Percentiles rank a stretch among this genome's conserved stretches.
Conservation (phyloP, 371 early-diverging fungal genomes). For the Mucor circinelloides region DNA sequence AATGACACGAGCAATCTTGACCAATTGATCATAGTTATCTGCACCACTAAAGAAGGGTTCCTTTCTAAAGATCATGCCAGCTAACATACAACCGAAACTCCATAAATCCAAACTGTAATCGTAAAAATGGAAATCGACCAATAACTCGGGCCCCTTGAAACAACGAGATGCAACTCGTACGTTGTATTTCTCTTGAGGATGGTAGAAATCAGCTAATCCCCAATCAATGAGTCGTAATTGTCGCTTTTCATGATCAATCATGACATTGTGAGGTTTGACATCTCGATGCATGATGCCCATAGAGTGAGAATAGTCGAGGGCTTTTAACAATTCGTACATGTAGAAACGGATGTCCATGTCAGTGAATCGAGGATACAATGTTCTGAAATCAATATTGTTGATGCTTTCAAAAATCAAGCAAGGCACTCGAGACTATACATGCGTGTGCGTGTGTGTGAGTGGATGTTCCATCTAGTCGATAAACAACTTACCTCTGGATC, state of each 20-base stretch:
- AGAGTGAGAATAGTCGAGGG: constrained; percentile 97
- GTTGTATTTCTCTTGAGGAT: constrained; percentile 96
- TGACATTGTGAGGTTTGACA: constrained; percentile 99
- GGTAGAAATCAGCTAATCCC: constrained; percentile 99
- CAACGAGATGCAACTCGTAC: constrained; percentile 99
- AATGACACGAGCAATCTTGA: constrained; percentile 95
- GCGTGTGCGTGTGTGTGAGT: too few species aligned
- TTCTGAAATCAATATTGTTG: constrained; percentile 82
- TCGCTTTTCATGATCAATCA: constrained; percentile 97
- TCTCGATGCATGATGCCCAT: constrained; percentile 99
- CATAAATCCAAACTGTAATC: constrained; percentile 99
- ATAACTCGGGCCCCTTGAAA: constrained; percentile 99
- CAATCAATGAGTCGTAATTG: constrained; percentile 98
- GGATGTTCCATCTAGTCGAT: too few species aligned
- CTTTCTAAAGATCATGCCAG: constrained; percentile 97
- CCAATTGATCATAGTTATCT: constrained; percentile 98
- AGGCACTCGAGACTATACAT: constrained; percentile 86
- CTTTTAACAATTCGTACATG: constrained; percentile 94
- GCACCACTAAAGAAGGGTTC: constrained; percentile 99
- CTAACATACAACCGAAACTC: constrained; percentile 99
- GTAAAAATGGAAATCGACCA: constrained; percentile 98
- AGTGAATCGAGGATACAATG: constrained; percentile 75
- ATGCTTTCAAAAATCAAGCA: constrained; percentile 98
- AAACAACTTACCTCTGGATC: constrained; percentile 82
- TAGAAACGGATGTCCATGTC: constrained; percentile 97